Percentiles rank a stretch among this genome's conserved stretches.
Conservation (phyloP, 495 filamentous ascomycete genomes). For the Collariella sp. region DNA sequence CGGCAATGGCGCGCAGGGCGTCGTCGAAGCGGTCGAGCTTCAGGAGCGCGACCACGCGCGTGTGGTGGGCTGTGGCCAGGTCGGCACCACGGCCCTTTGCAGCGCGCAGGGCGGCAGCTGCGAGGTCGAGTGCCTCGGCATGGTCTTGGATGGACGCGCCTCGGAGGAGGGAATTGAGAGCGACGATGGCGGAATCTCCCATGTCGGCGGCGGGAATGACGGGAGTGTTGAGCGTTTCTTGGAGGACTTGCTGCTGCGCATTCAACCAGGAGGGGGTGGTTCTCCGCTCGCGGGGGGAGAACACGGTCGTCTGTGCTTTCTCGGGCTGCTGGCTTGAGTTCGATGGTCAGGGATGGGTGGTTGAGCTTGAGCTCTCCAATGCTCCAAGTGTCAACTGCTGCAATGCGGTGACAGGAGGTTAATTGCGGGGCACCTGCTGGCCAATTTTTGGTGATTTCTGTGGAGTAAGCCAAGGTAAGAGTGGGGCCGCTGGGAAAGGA, state of each 20-base stretch:
- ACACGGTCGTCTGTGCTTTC: not conserved
- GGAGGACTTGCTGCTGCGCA: constrained; percentile 10
- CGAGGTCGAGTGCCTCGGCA: constrained; percentile 38
- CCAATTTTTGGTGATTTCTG: constrained; percentile 15
- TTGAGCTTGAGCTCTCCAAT: not conserved
- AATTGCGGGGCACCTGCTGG: constrained; percentile 14
- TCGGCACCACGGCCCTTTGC: constrained; percentile 57
- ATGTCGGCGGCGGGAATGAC: constrained; percentile 20
- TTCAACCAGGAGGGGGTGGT: constrained; percentile 6
- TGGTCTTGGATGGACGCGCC: constrained; percentile 41
- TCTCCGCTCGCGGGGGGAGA: constrained; percentile 12
- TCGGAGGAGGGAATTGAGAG: constrained; percentile 44
- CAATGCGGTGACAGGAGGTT: not conserved
- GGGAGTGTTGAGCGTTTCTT: constrained; percentile 1
- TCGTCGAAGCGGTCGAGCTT: constrained; percentile 94
- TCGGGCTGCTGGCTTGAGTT: not conserved
- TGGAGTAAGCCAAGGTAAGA: constrained; percentile 8
- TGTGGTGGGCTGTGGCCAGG: constrained; percentile 51
- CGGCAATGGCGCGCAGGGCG: constrained; percentile 66
- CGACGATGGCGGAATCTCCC: constrained; percentile 38
- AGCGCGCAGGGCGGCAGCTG: constrained; percentile 54
- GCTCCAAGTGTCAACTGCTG: constrained; percentile 1
- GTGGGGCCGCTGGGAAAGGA: not conserved
- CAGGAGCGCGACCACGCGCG: constrained; percentile 74
- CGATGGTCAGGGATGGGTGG: not conserved